Evolutionary conservation across 805 yeast species (phyloP), one percentile per base, ranked within the genome.

Genomic region (Lipomyces spencermartinsiae): DNA sequence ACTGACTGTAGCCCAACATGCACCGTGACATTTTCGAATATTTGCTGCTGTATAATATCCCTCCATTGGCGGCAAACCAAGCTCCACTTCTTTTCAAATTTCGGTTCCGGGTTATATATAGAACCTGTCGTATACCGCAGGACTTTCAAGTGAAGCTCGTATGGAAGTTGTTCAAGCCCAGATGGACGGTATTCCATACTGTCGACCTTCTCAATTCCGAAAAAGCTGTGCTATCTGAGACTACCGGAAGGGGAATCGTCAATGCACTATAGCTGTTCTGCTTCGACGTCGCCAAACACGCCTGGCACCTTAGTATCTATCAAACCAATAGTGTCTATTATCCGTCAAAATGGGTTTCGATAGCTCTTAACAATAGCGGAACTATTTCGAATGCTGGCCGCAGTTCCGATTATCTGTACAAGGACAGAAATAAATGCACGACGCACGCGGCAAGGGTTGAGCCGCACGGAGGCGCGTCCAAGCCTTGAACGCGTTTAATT

Each of bases 1-100:
- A 25, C 9, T 14, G 56, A 53, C 10, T 12, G 29, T 31, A 53
- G 16, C 7, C 34, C 54, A 34, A 58, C 53, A 25, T 14, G 29
- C 19, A 58, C 53, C 10, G 33, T 33, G 37, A 58, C 54, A n/a
- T 33, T 14, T n/a, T 58, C 34, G 37, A 58, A 58, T 22, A 39
- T 53, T 19, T 37, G 62, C 56, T 59, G 34, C 55, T 59, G 54
- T 37, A 59, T 59, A 14, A 59, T 59, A 46, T 59, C 62, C 39
- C 62, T 25, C 62, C 62, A 59, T 25, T 43, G 37, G 29, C 62
- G 33, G 62, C 62, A 59, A 10, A 59, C 57, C 22, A 25, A 16
- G 22, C 54, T 19, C 61, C 61, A 58, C 12, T 35, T 14, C 56
- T 53, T 53, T 25, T 53, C 34, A 7, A 25, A 53, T 25, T 16